Conservation (phyloP, 345 rosid genomes). For the Boechera divaricarpa region DNA sequence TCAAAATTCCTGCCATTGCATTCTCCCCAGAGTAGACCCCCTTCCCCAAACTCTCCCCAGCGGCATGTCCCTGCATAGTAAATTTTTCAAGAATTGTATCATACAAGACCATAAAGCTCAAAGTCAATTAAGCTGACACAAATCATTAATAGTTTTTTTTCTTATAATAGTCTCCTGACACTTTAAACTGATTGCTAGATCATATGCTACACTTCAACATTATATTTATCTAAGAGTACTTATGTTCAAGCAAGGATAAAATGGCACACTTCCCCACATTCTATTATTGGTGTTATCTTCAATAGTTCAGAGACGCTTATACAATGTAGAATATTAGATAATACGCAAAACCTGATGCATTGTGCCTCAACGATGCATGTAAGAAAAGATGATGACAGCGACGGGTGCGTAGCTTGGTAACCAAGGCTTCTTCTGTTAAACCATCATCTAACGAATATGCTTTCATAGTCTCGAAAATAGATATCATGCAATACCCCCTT, state of each 20-base stretch:
- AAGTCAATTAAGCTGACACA: constrained; percentile 4
- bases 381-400: constrained; percentile 90
- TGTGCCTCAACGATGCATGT: constrained; percentile 73
- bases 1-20: constrained; percentile 78
- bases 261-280: constrained; percentile 2
- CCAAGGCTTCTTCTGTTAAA: constrained; percentile 93
- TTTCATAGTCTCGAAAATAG: constrained; percentile 91
- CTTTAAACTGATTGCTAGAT: constrained; percentile 8
- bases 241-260: constrained; percentile 1
- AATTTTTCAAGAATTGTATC: constrained; percentile 9
- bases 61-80: constrained; percentile 71
- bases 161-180: neutral
- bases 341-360: constrained; percentile 73
- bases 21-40: constrained; percentile 97
- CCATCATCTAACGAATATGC: constrained; percentile 88
- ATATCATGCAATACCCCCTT: constrained; percentile 80
- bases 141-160: constrained; percentile 8
- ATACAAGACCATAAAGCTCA: neutral
- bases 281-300: neutral
- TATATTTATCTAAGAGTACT: neutral
- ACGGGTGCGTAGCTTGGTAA: constrained; percentile 86
- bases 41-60: constrained; percentile 99
- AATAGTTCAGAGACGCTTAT: neutral
- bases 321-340: neutral
- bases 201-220: constrained; percentile 15